These are phyloP conservation scores for Clonostachys chloroleuca DNA, from an alignment of 2,329 filamentous ascomycete species.

Conservation along the genomic window DNA sequence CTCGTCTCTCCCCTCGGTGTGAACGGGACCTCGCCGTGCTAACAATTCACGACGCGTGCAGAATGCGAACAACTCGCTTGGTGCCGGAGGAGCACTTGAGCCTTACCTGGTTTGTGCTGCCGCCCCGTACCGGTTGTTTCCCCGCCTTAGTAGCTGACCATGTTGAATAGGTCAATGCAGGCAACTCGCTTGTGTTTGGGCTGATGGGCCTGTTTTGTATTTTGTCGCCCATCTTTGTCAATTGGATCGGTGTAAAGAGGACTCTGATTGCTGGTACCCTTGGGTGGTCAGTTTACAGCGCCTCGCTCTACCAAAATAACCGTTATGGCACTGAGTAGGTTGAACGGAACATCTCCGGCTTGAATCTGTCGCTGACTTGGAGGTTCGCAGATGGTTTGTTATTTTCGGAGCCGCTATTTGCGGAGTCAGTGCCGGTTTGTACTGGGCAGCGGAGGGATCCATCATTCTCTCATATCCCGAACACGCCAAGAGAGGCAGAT, in stretches of 20 bases:
- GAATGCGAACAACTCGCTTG: constrained; percentile 6
- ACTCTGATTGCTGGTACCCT: constrained; percentile 33
- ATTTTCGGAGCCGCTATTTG: constrained; percentile 31
- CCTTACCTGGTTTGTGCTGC: constrained; percentile 4
- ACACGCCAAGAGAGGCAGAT: constrained; percentile 14
- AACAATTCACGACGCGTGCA: not conserved
- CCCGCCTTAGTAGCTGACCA: no score
- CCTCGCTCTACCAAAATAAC: constrained; percentile 41
- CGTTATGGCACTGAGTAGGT: constrained; percentile 27
- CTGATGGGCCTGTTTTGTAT: constrained; percentile 44
- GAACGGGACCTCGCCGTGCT: not conserved
- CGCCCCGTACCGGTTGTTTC: no score
- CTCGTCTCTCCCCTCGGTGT: not conserved
- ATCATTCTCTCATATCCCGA: constrained; percentile 6
- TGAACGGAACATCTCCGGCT: no score
- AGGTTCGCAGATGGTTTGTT: constrained; percentile 20
- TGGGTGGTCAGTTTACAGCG: constrained; percentile 39
- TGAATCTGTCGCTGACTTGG: no score
- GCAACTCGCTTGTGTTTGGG: constrained; percentile 44
- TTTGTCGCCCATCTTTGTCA: constrained; percentile 31
- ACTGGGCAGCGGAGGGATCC: constrained; percentile 18
- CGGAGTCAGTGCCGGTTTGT: constrained; percentile 24
- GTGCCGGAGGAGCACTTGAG: constrained; percentile 5
- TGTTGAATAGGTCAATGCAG: constrained; percentile 44
- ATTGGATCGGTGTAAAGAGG: constrained; percentile 14